A percentile compares a stretch with the other conserved stretches of the same genome.
Conservation (phyloP, 768 basidiomycete genomes). For the Lactifluus pinguis region DNA sequence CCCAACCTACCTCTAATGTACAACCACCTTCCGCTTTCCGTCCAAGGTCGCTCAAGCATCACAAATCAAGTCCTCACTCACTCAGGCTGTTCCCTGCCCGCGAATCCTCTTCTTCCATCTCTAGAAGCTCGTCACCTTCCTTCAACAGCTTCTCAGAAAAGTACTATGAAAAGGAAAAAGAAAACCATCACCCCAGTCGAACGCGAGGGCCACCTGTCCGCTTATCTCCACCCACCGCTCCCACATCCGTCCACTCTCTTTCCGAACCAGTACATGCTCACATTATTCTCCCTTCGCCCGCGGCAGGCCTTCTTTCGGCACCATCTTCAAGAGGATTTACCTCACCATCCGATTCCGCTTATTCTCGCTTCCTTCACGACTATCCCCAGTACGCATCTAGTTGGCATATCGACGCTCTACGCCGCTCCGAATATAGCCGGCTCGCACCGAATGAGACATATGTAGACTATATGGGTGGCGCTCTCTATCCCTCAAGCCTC, state of each 20-base stretch:
- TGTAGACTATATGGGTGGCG: conserved; percentile 82
- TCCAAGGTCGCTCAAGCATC: conserved; percentile 15
- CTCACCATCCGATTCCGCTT: conserved; percentile 10
- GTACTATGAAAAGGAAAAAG: conserved; percentile 4
- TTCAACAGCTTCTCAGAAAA: conserved; percentile 17
- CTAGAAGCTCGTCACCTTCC: conserved; percentile 7
- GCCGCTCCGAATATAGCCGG: conserved; percentile 45
- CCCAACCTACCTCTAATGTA: not conserved
- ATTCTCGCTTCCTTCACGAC: conserved; percentile 17
- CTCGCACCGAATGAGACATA: conserved; percentile 57
- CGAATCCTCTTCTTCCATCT: not conserved
- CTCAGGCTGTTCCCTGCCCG: conserved; percentile 3
- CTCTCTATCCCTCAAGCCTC: conserved; percentile 71
- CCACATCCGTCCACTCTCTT: not conserved
- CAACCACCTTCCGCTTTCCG: conserved; percentile 1
- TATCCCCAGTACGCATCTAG: conserved; percentile 53
- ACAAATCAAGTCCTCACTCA: conserved; percentile 15
- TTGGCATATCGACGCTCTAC: conserved; percentile 62
- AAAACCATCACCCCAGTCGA: conserved; percentile 2
- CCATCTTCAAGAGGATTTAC: not conserved
- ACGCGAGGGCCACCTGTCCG: not conserved
- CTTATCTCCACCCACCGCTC: not conserved
- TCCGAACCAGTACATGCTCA: not conserved
- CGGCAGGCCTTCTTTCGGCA: conserved; percentile 14
- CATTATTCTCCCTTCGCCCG: conserved; percentile 14